Base-by-base conservation (phyloP, 805 yeast species). In the Wickerhamiella domercqiae region DNA sequence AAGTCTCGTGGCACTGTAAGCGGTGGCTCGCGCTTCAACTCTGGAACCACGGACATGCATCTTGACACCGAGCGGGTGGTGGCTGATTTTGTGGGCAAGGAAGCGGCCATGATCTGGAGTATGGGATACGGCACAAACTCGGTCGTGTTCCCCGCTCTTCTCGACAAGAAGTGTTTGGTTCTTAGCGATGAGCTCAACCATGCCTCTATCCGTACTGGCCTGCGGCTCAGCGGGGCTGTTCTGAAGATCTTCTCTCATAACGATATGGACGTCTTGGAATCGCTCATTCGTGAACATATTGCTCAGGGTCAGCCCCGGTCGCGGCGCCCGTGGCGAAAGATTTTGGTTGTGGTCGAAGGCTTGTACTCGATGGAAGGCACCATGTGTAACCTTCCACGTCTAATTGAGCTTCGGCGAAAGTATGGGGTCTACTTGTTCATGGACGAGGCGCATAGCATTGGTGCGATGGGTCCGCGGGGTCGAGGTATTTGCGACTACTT, bases 101-200 rank as follows among this genome's bases (percentile, higher is more conserved):
- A 86, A 44, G 93, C 80, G 47, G 71, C 94, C 3, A 63, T 84
- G 53, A 60, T 90, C 20, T 79, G 83, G 47, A 78, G 93, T 30
- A 90, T 83, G 80, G 99, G 99, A 40, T 90, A 83, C 56, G 90
- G 93, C 49, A 90, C 98, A 3, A 90, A 90, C 56, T 94, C 94
- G 15, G 75, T 78, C 50, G 64, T 90, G 38, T 87, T 90, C 55
- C 66, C 83, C 21, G 71, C 93, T 2, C 61, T 90, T 37, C 79
- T 82, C 30, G 93, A 86, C 59, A 70, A 81, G 44, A 78, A 82
- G 54, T 84, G 94, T 53, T 68, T 93, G 39, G 87, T 93, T 35
- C 79, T 90, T 36, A 79, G 94, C 13, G 99, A 90, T 62, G 87
- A 86, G 52, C 68, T 90, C 50, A 90, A 90, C 57, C 99, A 90